Evolutionary conservation across 306 rosid species (phyloP).

Genomic region (Prunus padus): DNA sequence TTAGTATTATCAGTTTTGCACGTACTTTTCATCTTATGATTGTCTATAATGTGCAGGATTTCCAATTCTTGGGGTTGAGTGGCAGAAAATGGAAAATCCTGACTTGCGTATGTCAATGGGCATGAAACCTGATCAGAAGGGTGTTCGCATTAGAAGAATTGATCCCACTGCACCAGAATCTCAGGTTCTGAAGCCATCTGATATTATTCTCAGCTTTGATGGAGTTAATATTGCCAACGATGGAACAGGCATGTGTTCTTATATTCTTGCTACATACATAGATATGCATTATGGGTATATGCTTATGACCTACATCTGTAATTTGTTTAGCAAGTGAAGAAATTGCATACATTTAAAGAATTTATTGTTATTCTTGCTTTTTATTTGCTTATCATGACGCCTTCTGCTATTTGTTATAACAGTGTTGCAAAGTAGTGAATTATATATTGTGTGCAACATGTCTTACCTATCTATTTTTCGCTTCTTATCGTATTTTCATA

Average conservation of each 20-base stretch:
- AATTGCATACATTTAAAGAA: not conserved
- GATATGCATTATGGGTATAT: not conserved
- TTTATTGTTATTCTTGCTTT: not conserved
- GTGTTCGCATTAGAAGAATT: constrained; percentile 91
- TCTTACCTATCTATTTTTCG: not conserved
- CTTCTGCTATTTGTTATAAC: not conserved
- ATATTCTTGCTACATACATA: not conserved
- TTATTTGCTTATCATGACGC: not conserved
- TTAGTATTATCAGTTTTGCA: not conserved
- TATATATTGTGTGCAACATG: not conserved
- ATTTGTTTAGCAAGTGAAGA: not conserved
- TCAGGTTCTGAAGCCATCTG: constrained; percentile 82
- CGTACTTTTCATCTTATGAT: constrained; percentile 4
- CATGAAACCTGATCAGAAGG: constrained; percentile 86
- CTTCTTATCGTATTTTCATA: constrained; percentile 10
- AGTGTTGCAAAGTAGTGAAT: not conserved
- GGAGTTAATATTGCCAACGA: constrained; percentile 91
- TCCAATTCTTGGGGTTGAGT: constrained; percentile 93
- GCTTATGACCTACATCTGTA: not conserved
- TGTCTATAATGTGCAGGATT: constrained; percentile 55
- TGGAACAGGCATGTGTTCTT: constrained; percentile 70
- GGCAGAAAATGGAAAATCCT: constrained; percentile 99
- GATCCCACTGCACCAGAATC: constrained; percentile 91
- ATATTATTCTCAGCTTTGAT: constrained; percentile 92
- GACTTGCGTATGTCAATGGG: constrained; percentile 78